Evolutionary conservation across 495 filamentous ascomycete genomes (phyloP), one percentile per base, ranked within the genome.

Genomic region (Patellaria atrata): DNA sequence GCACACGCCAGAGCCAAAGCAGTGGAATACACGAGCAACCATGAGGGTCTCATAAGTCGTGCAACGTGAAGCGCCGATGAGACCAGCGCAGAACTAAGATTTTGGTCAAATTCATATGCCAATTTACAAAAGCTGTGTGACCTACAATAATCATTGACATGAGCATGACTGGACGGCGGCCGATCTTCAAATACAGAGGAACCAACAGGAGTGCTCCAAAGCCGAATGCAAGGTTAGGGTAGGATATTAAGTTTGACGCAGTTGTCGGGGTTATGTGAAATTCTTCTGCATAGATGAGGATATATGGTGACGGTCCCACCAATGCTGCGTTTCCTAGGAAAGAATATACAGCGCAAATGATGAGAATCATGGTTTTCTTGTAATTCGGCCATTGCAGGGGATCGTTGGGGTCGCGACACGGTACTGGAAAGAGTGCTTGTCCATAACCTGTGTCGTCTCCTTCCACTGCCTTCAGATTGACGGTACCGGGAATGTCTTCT

Each of bases 171-270:
- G 70, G 67, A 6, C 71, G 60, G 14, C 70, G 51, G 3, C 70
- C 70, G 30, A 72, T 61, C 35, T 72, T 73, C 20, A 70, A 49
- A 38, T 74, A 76, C 25, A 67, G 40, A 0, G 71, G 71, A 5
- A 77, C 69, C 7, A 75, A 60, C 22, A 77, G 33, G 8, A 77
- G 56, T 24, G 49, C 49, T 62, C 71, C 69, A 40, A 75, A 69
- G 0, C 73, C 73, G 53, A 70, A 77, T 5, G 67, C 70, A 22
- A 77, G 57, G 44, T 75, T 77, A 0, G 73, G 64, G 48, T 77
- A 77, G 10, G 63, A 70, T 37, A 77, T 55, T 25, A 77, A 44
- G 9, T 68, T 65, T 3, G 67, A 71, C 0, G 73, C 70, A 13
- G 47, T 55, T 4, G 59, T 62, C 2, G 60, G 53, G 0, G 63